Evolutionary conservation across 2,329 filamentous ascomycete species (phyloP).

Genomic region (Seiridium cupressi): DNA sequence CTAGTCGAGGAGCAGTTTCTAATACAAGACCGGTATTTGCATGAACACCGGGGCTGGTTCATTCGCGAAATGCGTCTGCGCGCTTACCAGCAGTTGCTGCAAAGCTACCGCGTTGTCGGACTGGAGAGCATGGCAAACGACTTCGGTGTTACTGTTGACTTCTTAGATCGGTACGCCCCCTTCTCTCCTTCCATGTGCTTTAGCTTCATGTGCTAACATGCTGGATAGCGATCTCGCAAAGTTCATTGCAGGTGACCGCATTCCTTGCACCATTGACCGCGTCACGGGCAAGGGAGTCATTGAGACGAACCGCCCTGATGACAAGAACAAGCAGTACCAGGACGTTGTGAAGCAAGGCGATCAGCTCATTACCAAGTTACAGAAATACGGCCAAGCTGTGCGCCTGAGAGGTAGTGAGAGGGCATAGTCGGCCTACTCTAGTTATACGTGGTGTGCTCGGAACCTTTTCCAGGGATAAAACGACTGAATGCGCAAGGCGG

Average conservation of each 20-base stretch:
- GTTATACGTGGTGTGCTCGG: not conserved
- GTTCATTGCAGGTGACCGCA: slow-evolving; percentile 92
- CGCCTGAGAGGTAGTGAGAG: slow-evolving; percentile 92
- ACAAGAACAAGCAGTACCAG: slow-evolving; percentile 99
- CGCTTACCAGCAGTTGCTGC: slow-evolving; percentile 93
- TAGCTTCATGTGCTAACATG: slow-evolving; percentile 6
- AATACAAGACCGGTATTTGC: slow-evolving; percentile 88
- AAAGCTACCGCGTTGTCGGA: slow-evolving; percentile 97
- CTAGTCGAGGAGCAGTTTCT: slow-evolving; percentile 92
- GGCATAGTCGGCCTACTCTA: slow-evolving; percentile 49
- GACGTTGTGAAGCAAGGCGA: slow-evolving; percentile 98
- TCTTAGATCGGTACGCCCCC: slow-evolving; percentile 77
- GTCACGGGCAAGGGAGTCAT: slow-evolving; percentile 96
- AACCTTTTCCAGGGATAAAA: not conserved
- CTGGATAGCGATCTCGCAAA: slow-evolving; percentile 78
- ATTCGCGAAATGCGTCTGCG: slow-evolving; percentile 97
- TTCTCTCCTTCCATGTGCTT: not conserved
- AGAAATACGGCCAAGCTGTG: slow-evolving; percentile 98
- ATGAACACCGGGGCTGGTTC: slow-evolving; percentile 96
- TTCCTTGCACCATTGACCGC: slow-evolving; percentile 95
- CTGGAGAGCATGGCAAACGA: slow-evolving; percentile 95
- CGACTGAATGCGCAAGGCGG: not conserved
- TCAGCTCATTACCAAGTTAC: slow-evolving; percentile 95
- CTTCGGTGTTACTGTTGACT: slow-evolving; percentile 96
- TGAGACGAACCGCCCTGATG: slow-evolving; percentile 94